Base-by-base conservation (phyloP, 2,329 filamentous ascomycete genomes). In the Beauveria caledonica region DNA sequence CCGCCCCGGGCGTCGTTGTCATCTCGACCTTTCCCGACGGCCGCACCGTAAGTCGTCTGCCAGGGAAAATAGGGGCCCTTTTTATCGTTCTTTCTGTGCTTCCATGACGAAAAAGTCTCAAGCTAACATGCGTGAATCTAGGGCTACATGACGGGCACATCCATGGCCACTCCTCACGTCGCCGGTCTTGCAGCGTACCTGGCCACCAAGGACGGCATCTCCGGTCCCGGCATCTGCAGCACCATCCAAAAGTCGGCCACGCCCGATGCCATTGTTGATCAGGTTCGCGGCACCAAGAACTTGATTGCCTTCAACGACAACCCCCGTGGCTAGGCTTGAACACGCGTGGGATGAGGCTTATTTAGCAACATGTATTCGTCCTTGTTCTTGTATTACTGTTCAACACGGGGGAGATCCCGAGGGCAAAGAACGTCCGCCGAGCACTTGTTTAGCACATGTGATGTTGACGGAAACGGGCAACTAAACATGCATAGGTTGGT, bases 1-100 rank as follows among this genome's bases (percentile, higher is more conserved):
- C 76, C 60, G 79, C 75, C 6, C 78, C 79, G 15, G 79, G 78
- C 49, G 76, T 80, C 61, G 64, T 75, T 60, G 75, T 81, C 27
- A 66, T 74, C 1, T 79, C 76, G 5, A 64, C 77, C 0, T 78
- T 73, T 70, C 75, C 74, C 60, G 69, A 71, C 46, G 63, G 67
- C 65, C 72, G 53, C 49, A 71, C 65, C 13, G 70, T 69, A 44
- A 67, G 68, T 53, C 33, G 13, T 36, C 5, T 36, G 33, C 5
- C 11, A 36, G 29, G 29, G 11, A 33, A 33, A 11, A 10, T 10
- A 29, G 9, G 9, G 29, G 29, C 29, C 10, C 2, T 29, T 39
- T 9, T 13, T 7, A 11, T 51, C 36, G 1, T 23, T 6, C n/a
- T n/a, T 42, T 17, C 11, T 53, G n/a, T 53, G 23, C 15, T 39